A percentile compares a stretch with the other conserved stretches of the same genome.
phyloP scores from a whole-genome alignment of 768 basidiomycete species.

The Xanthoconium stramineum region DNA sequence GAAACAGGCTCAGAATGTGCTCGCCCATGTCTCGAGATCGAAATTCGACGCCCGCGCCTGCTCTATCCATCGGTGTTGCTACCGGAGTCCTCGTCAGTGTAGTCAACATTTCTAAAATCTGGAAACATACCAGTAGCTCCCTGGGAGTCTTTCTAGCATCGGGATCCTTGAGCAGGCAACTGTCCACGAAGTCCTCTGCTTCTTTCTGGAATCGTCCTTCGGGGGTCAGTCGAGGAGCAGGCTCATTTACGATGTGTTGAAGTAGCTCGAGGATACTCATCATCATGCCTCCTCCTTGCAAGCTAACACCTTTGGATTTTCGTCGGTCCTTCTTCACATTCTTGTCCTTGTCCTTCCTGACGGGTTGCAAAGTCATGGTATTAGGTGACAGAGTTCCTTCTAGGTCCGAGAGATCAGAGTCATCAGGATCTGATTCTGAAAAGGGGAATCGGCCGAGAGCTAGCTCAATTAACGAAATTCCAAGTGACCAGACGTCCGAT shows the following conservation, averaged over 20 bases:
- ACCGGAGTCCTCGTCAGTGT: slow-evolving; percentile 9
- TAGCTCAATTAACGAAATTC: slow-evolving; percentile 94
- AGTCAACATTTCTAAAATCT: not conserved
- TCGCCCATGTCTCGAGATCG: slow-evolving; percentile 80
- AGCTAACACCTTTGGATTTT: slow-evolving; percentile 88
- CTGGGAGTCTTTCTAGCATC: slow-evolving; percentile 80
- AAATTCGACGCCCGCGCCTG: slow-evolving; percentile 55
- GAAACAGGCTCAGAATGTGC: slow-evolving; percentile 51
- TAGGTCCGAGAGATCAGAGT: slow-evolving; percentile 73
- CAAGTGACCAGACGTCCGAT: slow-evolving; percentile 98
- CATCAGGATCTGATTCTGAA: slow-evolving; percentile 74
- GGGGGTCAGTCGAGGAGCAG: slow-evolving; percentile 81
- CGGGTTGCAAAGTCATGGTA: slow-evolving; percentile 43
- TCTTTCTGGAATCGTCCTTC: slow-evolving; percentile 69
- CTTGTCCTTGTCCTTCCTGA: slow-evolving; percentile 37
- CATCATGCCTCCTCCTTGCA: slow-evolving; percentile 94
- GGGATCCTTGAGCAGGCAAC: slow-evolving; percentile 89
- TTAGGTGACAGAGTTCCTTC: slow-evolving; percentile 79
- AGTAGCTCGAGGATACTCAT: slow-evolving; percentile 97
- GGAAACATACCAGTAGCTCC: slow-evolving; percentile 62
- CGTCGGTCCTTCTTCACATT: slow-evolving; percentile 72
- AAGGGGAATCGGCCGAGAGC: slow-evolving; percentile 98
- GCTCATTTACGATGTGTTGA: slow-evolving; percentile 98
- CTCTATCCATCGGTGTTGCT: slow-evolving; percentile 79
- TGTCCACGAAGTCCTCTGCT: slow-evolving; percentile 84